Evolutionary conservation across 2,329 filamentous ascomycete genomes (phyloP).

Genomic region (Chaetomium olivaceum): DNA sequence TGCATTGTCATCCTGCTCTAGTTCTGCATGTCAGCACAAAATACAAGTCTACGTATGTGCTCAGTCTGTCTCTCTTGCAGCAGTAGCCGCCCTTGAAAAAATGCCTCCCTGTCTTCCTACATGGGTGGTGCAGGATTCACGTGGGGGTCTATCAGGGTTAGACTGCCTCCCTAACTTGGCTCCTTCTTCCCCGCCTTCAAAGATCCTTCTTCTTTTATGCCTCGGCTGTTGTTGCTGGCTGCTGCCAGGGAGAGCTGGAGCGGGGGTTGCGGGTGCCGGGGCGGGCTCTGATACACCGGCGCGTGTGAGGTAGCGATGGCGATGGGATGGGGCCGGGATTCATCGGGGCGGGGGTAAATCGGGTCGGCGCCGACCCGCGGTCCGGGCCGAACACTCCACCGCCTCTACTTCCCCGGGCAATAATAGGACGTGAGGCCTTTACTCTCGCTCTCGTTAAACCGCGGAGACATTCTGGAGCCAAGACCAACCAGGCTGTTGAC

Average conservation of each 20-base stretch:
- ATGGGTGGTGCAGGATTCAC: background rate
- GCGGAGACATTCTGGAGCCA: background rate
- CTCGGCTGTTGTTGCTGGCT: background rate
- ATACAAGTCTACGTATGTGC: background rate
- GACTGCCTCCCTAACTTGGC: background rate
- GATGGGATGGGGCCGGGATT: background rate
- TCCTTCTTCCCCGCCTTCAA: background rate
- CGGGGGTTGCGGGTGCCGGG: no score
- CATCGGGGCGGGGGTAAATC: background rate
- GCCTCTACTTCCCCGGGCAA: background rate
- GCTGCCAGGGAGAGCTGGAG: background rate
- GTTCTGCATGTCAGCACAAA: background rate
- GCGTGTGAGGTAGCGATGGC: no score
- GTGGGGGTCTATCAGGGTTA: background rate
- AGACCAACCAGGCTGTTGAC: background rate
- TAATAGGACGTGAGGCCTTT: background rate
- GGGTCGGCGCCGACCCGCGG: no score
- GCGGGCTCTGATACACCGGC: background rate
- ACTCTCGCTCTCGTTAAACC: background rate
- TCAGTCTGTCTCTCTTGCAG: background rate
- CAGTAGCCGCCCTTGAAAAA: background rate
- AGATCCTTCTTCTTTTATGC: background rate
- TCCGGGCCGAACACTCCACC: background rate
- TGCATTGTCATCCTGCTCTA: background rate
- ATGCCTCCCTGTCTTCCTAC: background rate